Base-by-base conservation (phyloP, 2,329 filamentous ascomycete species). In the Cadophora sp. region DNA sequence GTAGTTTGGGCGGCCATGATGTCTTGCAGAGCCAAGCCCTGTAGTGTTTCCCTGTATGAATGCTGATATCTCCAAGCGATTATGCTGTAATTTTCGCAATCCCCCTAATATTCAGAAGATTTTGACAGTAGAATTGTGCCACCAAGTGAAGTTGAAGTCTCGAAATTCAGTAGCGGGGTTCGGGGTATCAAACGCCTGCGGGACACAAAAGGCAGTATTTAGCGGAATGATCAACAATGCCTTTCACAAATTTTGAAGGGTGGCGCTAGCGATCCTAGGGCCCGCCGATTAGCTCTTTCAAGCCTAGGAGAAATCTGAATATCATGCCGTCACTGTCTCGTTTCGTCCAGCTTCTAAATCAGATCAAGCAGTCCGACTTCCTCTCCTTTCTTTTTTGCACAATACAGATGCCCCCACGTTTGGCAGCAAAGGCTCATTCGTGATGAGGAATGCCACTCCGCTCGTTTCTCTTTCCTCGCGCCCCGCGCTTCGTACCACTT, bases 381-480 rank as follows among this genome's bases (percentile, higher is more conserved):
- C 27, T 26, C 34, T n/a, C 11, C 19, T 22, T 59, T 16, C 16
- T 43, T 40, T 55, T 29, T 19, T 22, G 12, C 48, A 29, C 59
- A 62, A 24, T 22, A 7, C 43, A 48, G 43, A 48, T 27, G 19
- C 48, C n/a, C 24, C 34, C 34, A 40, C 24, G 51, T 46, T 16
- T 24, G 26, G n/a, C 27, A n/a, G 16, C 16, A 12, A 51, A 58
- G 48, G 62, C 29, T 53, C 46, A 22, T 74, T 79, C 81, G 83
- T 81, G 81, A 89, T 89, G 87, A 88, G 87, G 87, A 81, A 91
- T 90, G 88, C 84, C 83, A 83, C 79, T 83, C 80, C 84, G 81
- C 74, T 75, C 75, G 72, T 71, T 71, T 68, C 61, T 66, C 40
- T 69, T 62, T 55, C 67, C 69, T 68, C 43, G 70, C 59, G 63